A percentile compares a stretch with the other conserved stretches of the same genome.
Conservation (phyloP, 371 early-diverging fungal species). For the Zancudomyces culisetae region DNA sequence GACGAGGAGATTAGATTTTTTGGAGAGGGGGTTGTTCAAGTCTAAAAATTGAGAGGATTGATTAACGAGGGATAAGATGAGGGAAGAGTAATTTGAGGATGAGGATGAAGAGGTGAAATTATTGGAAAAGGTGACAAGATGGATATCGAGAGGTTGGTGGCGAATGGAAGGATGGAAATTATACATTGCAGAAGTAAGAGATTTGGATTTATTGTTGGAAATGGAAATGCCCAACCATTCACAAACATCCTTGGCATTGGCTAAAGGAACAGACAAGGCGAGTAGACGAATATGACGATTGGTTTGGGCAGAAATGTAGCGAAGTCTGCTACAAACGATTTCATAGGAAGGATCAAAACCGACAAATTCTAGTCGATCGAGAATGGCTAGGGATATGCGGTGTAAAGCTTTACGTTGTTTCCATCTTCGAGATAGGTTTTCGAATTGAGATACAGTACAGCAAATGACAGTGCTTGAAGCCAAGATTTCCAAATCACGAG, state of each 20-base stretch:
- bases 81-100: too few relatives aligned
- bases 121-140: slow-evolving; percentile 74
- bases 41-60: too few relatives aligned
- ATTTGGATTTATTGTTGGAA: too few relatives aligned
- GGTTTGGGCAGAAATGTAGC: slow-evolving; percentile 71
- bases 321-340: slow-evolving; percentile 79
- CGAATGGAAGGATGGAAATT: slow-evolving; percentile 89
- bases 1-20: too few relatives aligned
- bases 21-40: too few relatives aligned
- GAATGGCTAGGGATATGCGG: neutral
- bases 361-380: slow-evolving; percentile 5
- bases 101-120: too few relatives aligned
- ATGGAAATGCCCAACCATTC: slow-evolving; percentile 84
- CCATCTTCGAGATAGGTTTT: slow-evolving; percentile 6
- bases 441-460: slow-evolving; percentile 29
- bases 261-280: slow-evolving; percentile 68
- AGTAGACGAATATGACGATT: slow-evolving; percentile 72
- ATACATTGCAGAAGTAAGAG: too few relatives aligned
- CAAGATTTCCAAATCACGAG: slow-evolving; percentile 82
- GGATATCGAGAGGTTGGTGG: slow-evolving; percentile 82
- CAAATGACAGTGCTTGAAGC: slow-evolving; percentile 95
- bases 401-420: too few relatives aligned
- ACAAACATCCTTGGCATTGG: slow-evolving; percentile 88
- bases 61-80: too few relatives aligned
- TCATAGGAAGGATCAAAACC: slow-evolving; percentile 69